These are phyloP conservation scores for Nitzschia sp. DNA, from an alignment of 108 stramenopile species.

Conservation along the genomic window DNA sequence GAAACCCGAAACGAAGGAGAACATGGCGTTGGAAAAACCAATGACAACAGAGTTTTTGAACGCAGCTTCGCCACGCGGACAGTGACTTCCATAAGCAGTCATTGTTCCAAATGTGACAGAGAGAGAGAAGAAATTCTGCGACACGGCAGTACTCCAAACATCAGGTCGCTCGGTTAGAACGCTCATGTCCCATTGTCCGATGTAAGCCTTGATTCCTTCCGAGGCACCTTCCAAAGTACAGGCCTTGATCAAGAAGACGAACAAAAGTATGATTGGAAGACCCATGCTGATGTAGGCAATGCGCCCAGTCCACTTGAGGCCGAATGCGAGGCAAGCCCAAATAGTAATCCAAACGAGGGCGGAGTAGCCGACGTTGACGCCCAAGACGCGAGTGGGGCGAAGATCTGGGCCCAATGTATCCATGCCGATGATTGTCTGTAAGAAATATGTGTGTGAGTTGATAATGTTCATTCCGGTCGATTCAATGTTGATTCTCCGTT, in stretches of 20 bases:
- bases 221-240: slow-evolving; percentile 39
- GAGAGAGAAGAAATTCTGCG: slow-evolving; percentile 66
- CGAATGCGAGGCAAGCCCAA: slow-evolving; percentile 53
- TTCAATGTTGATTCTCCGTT: neutral
- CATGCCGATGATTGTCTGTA: slow-evolving; percentile 40
- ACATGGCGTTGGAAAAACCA: slow-evolving; percentile 44
- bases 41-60: slow-evolving; percentile 49
- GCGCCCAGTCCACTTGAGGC: slow-evolving; percentile 56
- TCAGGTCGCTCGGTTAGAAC: slow-evolving; percentile 43
- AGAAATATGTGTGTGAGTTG: neutral
- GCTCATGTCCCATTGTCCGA: slow-evolving; percentile 51
- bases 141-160: slow-evolving; percentile 62
- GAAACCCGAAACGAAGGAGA: slow-evolving; percentile 63
- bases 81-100: slow-evolving; percentile 65
- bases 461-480: neutral
- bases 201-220: slow-evolving; percentile 56
- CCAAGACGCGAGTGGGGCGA: slow-evolving; percentile 51
- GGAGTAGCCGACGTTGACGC: slow-evolving; percentile 49
- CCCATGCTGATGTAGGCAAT: slow-evolving; percentile 65
- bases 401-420: slow-evolving; percentile 39
- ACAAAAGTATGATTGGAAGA: slow-evolving; percentile 51
- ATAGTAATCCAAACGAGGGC: slow-evolving; percentile 42
- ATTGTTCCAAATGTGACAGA: slow-evolving; percentile 61
- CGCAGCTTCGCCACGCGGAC: slow-evolving; percentile 49
- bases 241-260: slow-evolving; percentile 54